Conservation (phyloP, 805 yeast species). For the Ogataea kodamae region DNA sequence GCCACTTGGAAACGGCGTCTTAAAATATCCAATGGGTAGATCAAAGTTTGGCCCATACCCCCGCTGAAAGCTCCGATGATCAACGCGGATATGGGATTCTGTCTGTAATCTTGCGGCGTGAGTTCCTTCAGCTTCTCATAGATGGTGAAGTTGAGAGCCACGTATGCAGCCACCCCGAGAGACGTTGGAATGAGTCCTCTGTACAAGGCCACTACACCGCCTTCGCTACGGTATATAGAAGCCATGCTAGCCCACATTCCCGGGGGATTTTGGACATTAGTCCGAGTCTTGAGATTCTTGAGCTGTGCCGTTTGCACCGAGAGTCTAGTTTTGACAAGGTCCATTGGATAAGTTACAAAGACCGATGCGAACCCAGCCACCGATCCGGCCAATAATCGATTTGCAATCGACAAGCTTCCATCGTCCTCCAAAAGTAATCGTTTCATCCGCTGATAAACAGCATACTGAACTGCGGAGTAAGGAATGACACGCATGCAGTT, state of each 20-base stretch:
- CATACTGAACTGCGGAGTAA: slow-evolving; percentile 90
- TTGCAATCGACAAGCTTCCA: slow-evolving; percentile 44
- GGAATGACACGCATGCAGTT: slow-evolving; percentile 91
- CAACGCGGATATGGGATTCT: slow-evolving; percentile 51
- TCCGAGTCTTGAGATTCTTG: slow-evolving; percentile 43
- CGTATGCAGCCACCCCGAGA: slow-evolving; percentile 93
- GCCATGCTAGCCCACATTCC: slow-evolving; percentile 59
- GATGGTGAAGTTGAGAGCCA: slow-evolving; percentile 85
- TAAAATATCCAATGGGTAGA: slow-evolving; percentile 87
- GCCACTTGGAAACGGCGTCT: slow-evolving; percentile 90
- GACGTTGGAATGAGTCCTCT: slow-evolving; percentile 89
- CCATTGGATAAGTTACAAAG: slow-evolving; percentile 85
- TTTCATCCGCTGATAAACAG: slow-evolving; percentile 70
- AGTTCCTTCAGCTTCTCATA: slow-evolving; percentile 76
- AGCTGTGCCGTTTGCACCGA: slow-evolving; percentile 81
- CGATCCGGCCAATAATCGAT: slow-evolving; percentile 74
- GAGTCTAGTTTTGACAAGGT: slow-evolving; percentile 83
- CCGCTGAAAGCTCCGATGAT: slow-evolving; percentile 83
- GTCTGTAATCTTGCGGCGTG: slow-evolving; percentile 30
- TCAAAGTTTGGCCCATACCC: slow-evolving; percentile 83
- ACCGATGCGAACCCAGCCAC: slow-evolving; percentile 80
- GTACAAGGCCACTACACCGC: slow-evolving; percentile 75
- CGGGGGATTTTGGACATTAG: slow-evolving; percentile 49
- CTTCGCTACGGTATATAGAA: slow-evolving; percentile 69
- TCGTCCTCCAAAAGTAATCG: slow-evolving; percentile 30